Base-by-base conservation (phyloP, 768 basidiomycete species). In the Sarcomyxa edulis region DNA sequence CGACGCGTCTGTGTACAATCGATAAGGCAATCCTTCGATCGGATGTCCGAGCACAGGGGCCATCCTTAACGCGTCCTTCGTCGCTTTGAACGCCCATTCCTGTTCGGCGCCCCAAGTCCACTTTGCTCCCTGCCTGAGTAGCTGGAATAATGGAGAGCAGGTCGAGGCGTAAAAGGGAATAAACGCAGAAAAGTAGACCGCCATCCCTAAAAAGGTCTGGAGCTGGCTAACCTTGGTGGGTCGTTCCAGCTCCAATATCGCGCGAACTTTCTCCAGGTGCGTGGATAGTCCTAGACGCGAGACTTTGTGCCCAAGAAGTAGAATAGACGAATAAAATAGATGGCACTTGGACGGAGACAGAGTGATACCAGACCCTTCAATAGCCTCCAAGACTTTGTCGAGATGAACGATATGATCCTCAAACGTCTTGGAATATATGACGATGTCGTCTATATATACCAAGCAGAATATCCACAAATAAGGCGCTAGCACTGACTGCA, bases 231-330 rank as follows among this genome's bases (percentile, higher is more conserved):
- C 42, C 50, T 37, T 62, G 61, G 39, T 72, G 71, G 0, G 61
- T 66, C 38, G 69, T 72, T 7, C 68, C 65, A 0, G 68, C 53
- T n/a, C n/a, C n/a, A n/a, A n/a, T n/a, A n/a, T n/a, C n/a, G n/a
- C n/a, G n/a, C n/a, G n/a, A n/a, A n/a, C n/a, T n/a, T n/a, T n/a
- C n/a, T n/a, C n/a, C n/a, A n/a, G n/a, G n/a, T n/a, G n/a, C n/a
- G n/a, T n/a, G n/a, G n/a, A n/a, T n/a, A n/a, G n/a, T n/a, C n/a
- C n/a, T n/a, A n/a, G n/a, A n/a, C n/a, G n/a, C n/a, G n/a, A n/a
- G n/a, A n/a, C n/a, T n/a, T n/a, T n/a, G n/a, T n/a, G n/a, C n/a
- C n/a, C n/a, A n/a, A n/a, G n/a, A n/a, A n/a, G n/a, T n/a, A n/a
- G n/a, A n/a, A n/a, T n/a, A n/a, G n/a, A n/a, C n/a, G n/a, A n/a